A percentile compares a stretch with the other conserved stretches of the same genome.
phyloP scores from a whole-genome alignment of 1,284 basidiomycete species.

The Bjerkandera adusta region DNA sequence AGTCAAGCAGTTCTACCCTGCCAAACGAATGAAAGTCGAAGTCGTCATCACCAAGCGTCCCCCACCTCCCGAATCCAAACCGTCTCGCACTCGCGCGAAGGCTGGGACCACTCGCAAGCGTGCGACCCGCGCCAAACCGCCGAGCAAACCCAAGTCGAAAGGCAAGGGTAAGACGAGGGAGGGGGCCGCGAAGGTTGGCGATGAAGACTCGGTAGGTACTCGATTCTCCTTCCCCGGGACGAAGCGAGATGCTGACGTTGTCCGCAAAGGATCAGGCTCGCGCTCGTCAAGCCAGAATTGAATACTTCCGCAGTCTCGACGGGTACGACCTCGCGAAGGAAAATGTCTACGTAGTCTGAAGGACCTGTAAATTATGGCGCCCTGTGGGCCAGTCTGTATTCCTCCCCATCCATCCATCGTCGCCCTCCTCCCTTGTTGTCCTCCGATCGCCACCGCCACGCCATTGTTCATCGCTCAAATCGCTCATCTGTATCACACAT shows the following conservation, averaged over 20 bases:
- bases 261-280: constrained; percentile 12
- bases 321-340: constrained; percentile 30
- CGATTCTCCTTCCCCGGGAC: background rate
- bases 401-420: too few relatives aligned
- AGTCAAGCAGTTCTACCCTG: background rate
- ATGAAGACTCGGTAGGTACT: constrained; percentile 16
- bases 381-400: too few relatives aligned
- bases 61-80: background rate
- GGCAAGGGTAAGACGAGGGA: constrained; percentile 13
- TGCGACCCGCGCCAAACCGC: background rate
- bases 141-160: constrained; percentile 9
- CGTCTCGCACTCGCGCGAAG: background rate
- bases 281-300: constrained; percentile 26
- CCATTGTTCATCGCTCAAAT: too few relatives aligned
- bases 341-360: constrained; percentile 30
- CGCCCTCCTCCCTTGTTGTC: too few relatives aligned
- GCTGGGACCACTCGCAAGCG: background rate
- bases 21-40: constrained; percentile 5
- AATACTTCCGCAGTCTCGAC: constrained; percentile 30
- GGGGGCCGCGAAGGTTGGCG: constrained; percentile 3
- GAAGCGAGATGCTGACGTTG: constrained; percentile 5
- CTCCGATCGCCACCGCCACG: too few relatives aligned
- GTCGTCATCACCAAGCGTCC: constrained; percentile 3
- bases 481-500: too few relatives aligned
- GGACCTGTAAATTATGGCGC: too few relatives aligned